Percentiles rank a stretch among this genome's conserved stretches.
phyloP scores from a whole-genome alignment of 2,329 filamentous ascomycete genomes.

The Aspergillus sojae region DNA sequence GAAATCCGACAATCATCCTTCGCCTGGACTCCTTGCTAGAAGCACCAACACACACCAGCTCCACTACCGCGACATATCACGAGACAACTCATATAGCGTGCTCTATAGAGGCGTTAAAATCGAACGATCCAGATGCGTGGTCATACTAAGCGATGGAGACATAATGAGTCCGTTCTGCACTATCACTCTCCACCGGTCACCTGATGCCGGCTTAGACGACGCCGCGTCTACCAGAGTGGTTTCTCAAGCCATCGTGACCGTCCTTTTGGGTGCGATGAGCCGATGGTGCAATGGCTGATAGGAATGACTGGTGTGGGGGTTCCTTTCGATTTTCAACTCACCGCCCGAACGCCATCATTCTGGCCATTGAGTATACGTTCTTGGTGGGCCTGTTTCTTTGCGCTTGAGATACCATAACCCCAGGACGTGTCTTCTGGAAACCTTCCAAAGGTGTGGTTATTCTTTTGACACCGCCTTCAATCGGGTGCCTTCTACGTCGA shows the following conservation, averaged over 20 bases:
- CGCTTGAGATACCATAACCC: background rate
- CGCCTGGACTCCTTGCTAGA: background rate
- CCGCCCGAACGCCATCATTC: background rate
- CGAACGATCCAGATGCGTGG: background rate
- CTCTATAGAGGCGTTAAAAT: background rate
- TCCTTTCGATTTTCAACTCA: background rate
- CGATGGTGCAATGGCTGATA: background rate
- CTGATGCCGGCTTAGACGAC: background rate
- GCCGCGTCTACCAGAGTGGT: background rate
- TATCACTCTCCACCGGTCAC: background rate
- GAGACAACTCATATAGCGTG: background rate
- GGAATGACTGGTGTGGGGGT: background rate
- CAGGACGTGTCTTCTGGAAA: background rate
- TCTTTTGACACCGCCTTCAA: background rate
- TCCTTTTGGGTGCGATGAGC: background rate
- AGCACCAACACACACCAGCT: background rate
- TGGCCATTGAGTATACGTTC: background rate
- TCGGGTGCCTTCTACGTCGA: no score
- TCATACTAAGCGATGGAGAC: background rate
- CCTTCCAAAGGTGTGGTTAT: background rate
- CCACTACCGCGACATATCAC: background rate
- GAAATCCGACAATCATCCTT: background rate
- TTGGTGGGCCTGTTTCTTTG: background rate
- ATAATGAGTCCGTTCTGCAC: background rate
- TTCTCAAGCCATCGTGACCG: background rate